phyloP scores from a whole-genome alignment of 805 yeast genomes.

The Hanseniaspora mollemarum region DNA sequence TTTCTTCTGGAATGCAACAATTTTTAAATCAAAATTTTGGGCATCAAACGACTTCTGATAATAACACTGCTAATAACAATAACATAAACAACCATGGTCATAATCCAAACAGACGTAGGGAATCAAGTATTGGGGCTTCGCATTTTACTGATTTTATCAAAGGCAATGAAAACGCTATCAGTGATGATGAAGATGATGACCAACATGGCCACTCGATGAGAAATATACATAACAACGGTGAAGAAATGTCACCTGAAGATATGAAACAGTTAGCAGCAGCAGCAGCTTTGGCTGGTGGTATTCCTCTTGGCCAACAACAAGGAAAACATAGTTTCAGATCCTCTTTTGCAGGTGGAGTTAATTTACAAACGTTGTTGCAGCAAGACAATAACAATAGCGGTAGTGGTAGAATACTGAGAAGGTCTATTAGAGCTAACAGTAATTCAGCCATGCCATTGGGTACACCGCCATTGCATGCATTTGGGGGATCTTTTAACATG shows the following conservation, averaged over 20 bases:
- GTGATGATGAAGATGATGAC: slow-evolving; percentile 16
- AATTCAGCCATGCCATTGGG: slow-evolving; percentile 14
- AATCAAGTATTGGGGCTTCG: slow-evolving; percentile 4
- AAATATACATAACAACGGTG: slow-evolving; percentile 4
- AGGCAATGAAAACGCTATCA: slow-evolving; percentile 15
- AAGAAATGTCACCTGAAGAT: slow-evolving; percentile 8
- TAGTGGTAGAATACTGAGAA: slow-evolving; percentile 4
- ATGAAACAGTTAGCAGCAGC: slow-evolving; percentile 20
- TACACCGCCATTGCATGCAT: slow-evolving; percentile 15
- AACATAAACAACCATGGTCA: not conserved
- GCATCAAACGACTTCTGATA: not conserved
- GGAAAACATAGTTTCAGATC: slow-evolving; percentile 14
- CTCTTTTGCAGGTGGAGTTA: slow-evolving; percentile 14
- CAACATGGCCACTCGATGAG: not conserved
- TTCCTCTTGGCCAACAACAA: slow-evolving; percentile 10
- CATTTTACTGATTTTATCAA: slow-evolving; percentile 14
- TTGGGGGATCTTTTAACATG: slow-evolving; percentile 13
- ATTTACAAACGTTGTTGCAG: slow-evolving; percentile 10
- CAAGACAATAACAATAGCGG: slow-evolving; percentile 2
- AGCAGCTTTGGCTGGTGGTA: slow-evolving; percentile 18
- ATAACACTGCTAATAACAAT: slow-evolving; percentile 10
- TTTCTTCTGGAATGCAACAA: slow-evolving; percentile 16
- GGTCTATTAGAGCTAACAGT: slow-evolving; percentile 15
- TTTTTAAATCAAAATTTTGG: slow-evolving; percentile 15
- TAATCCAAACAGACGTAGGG: slow-evolving; percentile 1